Base-by-base conservation (phyloP, 23 red algal genomes). In the Porphyridium purpureum region DNA sequence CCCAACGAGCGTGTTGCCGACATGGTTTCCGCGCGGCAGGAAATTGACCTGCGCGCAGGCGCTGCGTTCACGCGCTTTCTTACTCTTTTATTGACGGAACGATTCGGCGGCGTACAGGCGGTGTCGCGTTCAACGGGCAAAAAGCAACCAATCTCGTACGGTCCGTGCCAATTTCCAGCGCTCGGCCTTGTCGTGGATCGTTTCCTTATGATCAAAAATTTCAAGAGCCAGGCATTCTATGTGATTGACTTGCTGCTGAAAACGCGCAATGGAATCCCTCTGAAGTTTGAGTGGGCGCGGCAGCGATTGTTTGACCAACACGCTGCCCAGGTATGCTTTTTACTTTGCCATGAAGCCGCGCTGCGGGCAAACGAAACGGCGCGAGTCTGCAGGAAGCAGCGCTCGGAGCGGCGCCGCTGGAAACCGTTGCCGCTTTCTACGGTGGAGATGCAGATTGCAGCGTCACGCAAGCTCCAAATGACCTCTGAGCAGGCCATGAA, bases 81-180 rank as follows among this genome's bases (percentile, higher is more conserved):
- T 8, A 95, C 88, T 2, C 62, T 17, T 27, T n/a, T n/a, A n/a
- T n/a, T n/a, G n/a, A n/a, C n/a, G n/a, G n/a, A n/a, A n/a, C n/a
- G 27, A 8, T 11, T 52, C 6, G 35, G 30, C 57, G 9, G 9
- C 1, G 19, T 72, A 19, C 26, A 3, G 28, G 27, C 29, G 1
- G 4, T 4, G 5, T 35, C 17, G 21, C 27, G 1, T 7, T 34
- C 1, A 2, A 31, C 2, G 21, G 21, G 8, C 32, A 34, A 24
- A 41, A 34, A 72, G 50, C 34, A 21, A 29, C 9, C 1, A 29
- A 28, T 57, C 2, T 32, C 29, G 27, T 53, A 66, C 47, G 38
- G 38, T 55, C 88, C 88, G 21, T 95, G 88, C 31, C 88, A 95
- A 40, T 95, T 84, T 50, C 88, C 88, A 4, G 71, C 88, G 21